Evolutionary conservation across 352 stramenopile genomes (phyloP).

Genomic region (Pythium guiyangense): DNA sequence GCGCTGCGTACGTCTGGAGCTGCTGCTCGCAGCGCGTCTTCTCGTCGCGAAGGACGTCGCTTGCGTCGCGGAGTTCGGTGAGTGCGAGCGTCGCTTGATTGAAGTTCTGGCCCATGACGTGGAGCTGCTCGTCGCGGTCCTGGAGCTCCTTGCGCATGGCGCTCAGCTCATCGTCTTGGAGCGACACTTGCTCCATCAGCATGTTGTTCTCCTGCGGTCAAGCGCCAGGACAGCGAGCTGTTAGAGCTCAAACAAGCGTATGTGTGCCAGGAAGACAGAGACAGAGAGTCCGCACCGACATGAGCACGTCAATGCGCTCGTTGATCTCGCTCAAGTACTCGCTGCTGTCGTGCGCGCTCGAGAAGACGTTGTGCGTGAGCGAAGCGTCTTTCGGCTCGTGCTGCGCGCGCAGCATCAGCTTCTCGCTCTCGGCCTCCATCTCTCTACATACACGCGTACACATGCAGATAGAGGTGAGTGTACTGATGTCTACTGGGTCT

Average conservation of each 20-base stretch:
- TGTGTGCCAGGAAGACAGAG: neutral
- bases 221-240: neutral
- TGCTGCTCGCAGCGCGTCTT: constrained; percentile 63
- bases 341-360: constrained; percentile 31
- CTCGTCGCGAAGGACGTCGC: constrained; percentile 45
- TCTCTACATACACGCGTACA: constrained; percentile 42
- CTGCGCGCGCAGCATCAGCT: constrained; percentile 45
- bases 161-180: constrained; percentile 68
- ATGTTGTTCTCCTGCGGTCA: constrained; percentile 61
- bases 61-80: constrained; percentile 62
- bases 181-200: constrained; percentile 77
- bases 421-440: constrained; percentile 50
- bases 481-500: neutral
- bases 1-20: constrained; percentile 59
- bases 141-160: constrained; percentile 56
- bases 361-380: constrained; percentile 24
- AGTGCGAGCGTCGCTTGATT: constrained; percentile 65
- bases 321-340: constrained; percentile 73
- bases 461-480: neutral
- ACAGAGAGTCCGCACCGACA: constrained; percentile 33
- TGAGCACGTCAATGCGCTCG: constrained; percentile 75
- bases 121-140: constrained; percentile 67
- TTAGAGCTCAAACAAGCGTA: neutral
- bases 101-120: constrained; percentile 70
- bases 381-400: constrained; percentile 32